Evolutionary conservation across 1,284 basidiomycete species (phyloP).

Genomic region (Trametes hirsuta): DNA sequence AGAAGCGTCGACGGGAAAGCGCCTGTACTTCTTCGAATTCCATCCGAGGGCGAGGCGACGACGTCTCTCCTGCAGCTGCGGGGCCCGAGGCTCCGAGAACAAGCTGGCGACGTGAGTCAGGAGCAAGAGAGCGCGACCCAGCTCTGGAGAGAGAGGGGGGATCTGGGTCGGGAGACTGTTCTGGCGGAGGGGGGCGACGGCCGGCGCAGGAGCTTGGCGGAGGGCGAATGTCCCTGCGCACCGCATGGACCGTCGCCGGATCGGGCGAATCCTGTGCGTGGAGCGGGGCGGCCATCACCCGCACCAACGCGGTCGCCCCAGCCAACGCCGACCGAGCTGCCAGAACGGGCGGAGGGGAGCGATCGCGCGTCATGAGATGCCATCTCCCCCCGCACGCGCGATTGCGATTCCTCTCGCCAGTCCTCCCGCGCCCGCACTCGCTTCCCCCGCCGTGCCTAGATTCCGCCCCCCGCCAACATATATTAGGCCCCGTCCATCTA

Average conservation of each 20-base stretch:
- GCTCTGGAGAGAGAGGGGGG: neutral
- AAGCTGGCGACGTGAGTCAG: too few species aligned
- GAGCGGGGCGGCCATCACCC: neutral
- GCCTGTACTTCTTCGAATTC: too few species aligned
- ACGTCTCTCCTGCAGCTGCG: too few species aligned
- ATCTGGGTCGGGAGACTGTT: too few species aligned
- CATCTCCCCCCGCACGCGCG: conserved; percentile 2
- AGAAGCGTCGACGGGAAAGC: too few species aligned
- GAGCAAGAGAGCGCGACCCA: too few species aligned
- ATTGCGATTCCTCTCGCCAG: neutral
- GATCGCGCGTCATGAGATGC: conserved; percentile 6
- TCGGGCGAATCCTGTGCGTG: neutral
- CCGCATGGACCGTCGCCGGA: neutral
- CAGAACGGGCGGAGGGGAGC: neutral
- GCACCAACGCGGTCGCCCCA: neutral
- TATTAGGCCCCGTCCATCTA: neutral
- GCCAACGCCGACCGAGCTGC: neutral
- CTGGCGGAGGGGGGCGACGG: neutral
- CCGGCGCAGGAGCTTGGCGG: neutral
- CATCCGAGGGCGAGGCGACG: too few species aligned
- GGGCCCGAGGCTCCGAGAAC: too few species aligned
- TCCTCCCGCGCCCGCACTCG: neutral
- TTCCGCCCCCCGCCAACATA: neutral
- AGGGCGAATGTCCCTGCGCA: neutral
- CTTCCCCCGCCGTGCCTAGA: neutral